Evolutionary conservation across 2,329 filamentous ascomycete genomes (phyloP), one percentile per base, ranked within the genome.

Genomic region (Ophiostoma piceae): DNA sequence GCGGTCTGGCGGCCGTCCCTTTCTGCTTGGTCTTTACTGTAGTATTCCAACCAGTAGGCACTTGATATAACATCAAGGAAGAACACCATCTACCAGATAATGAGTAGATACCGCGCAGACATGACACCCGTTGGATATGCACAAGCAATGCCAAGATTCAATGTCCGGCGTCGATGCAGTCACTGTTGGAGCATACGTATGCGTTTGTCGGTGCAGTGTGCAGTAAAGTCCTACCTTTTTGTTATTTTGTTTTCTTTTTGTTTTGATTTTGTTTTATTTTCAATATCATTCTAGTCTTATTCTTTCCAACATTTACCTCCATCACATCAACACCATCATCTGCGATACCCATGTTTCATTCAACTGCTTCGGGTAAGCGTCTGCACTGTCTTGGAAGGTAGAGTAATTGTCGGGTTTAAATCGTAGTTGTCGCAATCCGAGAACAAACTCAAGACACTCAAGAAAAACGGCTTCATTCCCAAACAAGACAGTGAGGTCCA

Each of bases 121-220:
- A 57, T 26, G n/a, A 57, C 51, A 22, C 51, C 43, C 43, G 43
- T 47, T 47, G 43, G 43, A 57, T 26, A 57, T 26, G 22, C 51
- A 57, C 51, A 57, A 22, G 9, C 51, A 57, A 26, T 57, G 51
- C 51, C 51, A 57, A 57, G 51, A 57, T 16, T 26, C n/a, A 22
- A 57, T 57, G 51, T 57, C 51, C 51, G 51, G 51, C 51, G 51
- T 47, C 22, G 51, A 57, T 26, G 51, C 51, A 57, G 51, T 47
- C 43, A 47, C 16, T 47, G 19, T 19, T n/a, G 43, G 7, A 7
- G 51, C 51, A 57, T 57, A 57, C 51, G 51, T 57, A 57, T 57
- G 51, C 51, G 51, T 26, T 57, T 22, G 22, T 57, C 11, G 51
- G 43, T 19, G 43, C 43, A 47, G 43, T 14, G 39, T 41, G 12